Evolutionary conservation across 306 rosid species (phyloP).

Genomic region (Spatholobus suberectus): DNA sequence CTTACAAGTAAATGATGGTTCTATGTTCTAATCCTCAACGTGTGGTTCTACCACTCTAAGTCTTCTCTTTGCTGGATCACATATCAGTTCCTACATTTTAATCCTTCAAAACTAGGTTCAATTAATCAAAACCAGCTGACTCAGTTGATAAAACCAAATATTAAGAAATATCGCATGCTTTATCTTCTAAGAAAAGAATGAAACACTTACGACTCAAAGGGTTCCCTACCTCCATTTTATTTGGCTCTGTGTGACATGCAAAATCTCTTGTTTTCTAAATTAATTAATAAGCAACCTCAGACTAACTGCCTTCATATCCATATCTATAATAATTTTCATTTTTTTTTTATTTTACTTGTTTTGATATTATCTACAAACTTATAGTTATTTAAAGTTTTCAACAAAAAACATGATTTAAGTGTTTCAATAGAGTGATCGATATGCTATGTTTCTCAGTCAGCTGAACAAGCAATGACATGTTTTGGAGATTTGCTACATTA

Average conservation of each 20-base stretch:
- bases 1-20: background rate
- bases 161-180: background rate
- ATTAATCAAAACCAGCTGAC: background rate
- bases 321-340: background rate
- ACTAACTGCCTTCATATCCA: constrained; percentile 16
- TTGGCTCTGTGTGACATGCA: background rate
- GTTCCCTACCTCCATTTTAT: background rate
- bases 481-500: background rate
- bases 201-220: background rate
- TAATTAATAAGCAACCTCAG: background rate
- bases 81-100: background rate
- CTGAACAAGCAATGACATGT: background rate
- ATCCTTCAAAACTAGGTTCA: constrained; percentile 1
- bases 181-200: background rate
- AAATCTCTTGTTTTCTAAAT: background rate
- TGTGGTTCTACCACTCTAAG: background rate
- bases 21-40: background rate
- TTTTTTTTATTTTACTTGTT: background rate
- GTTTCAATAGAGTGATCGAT: constrained; percentile 6
- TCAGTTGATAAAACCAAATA: constrained; percentile 6
- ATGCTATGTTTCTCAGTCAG: constrained; percentile 34
- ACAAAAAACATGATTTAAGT: constrained; percentile 1
- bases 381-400: constrained; percentile 8
- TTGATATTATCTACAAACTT: background rate
- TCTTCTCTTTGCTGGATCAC: background rate